These are phyloP conservation scores for Ceratocystis ficicola DNA, from an alignment of 2,329 filamentous ascomycete genomes.

Conservation along the genomic window DNA sequence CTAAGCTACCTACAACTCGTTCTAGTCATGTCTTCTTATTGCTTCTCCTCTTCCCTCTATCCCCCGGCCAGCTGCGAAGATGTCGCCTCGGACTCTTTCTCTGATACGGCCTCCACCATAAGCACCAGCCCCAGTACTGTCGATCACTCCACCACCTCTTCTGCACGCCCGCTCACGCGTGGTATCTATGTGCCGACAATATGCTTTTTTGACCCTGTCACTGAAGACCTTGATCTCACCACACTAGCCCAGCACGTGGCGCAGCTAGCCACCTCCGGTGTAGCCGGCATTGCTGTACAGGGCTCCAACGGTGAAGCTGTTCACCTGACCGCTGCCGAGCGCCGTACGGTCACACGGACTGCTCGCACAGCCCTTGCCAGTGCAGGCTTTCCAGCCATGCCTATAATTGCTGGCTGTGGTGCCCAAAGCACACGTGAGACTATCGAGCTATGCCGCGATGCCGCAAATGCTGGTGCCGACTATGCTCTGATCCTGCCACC, in stretches of 20 bases:
- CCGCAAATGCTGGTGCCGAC: slow-evolving; percentile 56
- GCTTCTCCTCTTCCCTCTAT: neutral
- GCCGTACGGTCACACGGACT: slow-evolving; percentile 53
- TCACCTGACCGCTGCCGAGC: slow-evolving; percentile 59
- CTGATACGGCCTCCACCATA: slow-evolving; percentile 20
- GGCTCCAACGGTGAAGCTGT: slow-evolving; percentile 77
- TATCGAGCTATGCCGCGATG: slow-evolving; percentile 56
- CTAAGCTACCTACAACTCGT: too few species aligned
- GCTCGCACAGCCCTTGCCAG: slow-evolving; percentile 53
- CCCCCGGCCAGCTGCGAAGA: slow-evolving; percentile 27
- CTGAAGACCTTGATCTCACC: slow-evolving; percentile 40
- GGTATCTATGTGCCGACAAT: slow-evolving; percentile 63
- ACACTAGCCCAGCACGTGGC: slow-evolving; percentile 51
- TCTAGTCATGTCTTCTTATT: too few species aligned
- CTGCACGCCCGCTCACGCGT: slow-evolving; percentile 32
- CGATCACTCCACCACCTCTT: slow-evolving; percentile 25
- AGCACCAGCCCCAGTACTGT: slow-evolving; percentile 5
- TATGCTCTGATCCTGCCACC: slow-evolving; percentile 66
- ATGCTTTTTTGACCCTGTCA: slow-evolving; percentile 55
- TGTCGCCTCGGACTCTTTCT: slow-evolving; percentile 29
- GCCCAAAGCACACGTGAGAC: slow-evolving; percentile 62
- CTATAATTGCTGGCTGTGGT: slow-evolving; percentile 65
- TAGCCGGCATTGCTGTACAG: slow-evolving; percentile 63
- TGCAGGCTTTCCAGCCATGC: slow-evolving; percentile 52
- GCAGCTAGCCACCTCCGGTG: slow-evolving; percentile 59